A percentile compares a stretch with the other conserved stretches of the same genome.
Conservation (phyloP, 345 rosid genomes). For the Linum usitatissimum region DNA sequence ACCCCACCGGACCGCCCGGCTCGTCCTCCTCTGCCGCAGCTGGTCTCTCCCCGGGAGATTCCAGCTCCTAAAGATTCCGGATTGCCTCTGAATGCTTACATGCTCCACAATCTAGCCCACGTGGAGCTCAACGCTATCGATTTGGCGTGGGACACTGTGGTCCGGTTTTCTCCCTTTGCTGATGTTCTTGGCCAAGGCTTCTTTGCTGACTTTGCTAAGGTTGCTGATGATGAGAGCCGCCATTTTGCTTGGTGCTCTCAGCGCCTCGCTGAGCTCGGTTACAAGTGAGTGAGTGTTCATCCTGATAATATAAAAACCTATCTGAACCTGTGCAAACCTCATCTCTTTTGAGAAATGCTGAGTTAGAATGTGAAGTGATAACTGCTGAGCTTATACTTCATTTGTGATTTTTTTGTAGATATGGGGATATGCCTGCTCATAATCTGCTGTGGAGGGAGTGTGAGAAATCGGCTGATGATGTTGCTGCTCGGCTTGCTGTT, state of each 20-base stretch:
- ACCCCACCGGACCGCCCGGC: conserved; percentile 61
- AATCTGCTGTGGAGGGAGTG: conserved; percentile 84
- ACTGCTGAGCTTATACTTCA: not conserved
- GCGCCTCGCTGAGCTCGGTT: conserved; percentile 81
- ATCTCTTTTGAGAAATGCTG: not conserved
- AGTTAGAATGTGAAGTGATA: not conserved
- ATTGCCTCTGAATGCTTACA: conserved; percentile 78
- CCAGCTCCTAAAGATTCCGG: conserved; percentile 60
- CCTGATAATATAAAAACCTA: too few relatives aligned
- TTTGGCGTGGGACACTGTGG: conserved; percentile 96
- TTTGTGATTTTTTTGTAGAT: conserved; percentile 24
- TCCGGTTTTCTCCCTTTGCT: conserved; percentile 63
- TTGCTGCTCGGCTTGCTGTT: conserved; percentile 80
- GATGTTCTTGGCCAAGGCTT: conserved; percentile 53
- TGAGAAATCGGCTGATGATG: conserved; percentile 61
- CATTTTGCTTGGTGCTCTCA: conserved; percentile 93
- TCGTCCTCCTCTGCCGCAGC: conserved; percentile 54
- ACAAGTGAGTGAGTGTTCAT: conserved; percentile 34
- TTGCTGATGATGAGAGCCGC: conserved; percentile 95
- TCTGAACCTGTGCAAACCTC: not conserved
- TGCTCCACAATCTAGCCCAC: conserved; percentile 92
- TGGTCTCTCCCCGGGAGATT: conserved; percentile 72
- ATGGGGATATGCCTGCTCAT: conserved; percentile 96
- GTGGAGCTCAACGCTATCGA: conserved; percentile 94
- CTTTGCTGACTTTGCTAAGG: conserved; percentile 89